Evolutionary conservation across 306 rosid genomes (phyloP).

Genomic region (Casuarina glauca): DNA sequence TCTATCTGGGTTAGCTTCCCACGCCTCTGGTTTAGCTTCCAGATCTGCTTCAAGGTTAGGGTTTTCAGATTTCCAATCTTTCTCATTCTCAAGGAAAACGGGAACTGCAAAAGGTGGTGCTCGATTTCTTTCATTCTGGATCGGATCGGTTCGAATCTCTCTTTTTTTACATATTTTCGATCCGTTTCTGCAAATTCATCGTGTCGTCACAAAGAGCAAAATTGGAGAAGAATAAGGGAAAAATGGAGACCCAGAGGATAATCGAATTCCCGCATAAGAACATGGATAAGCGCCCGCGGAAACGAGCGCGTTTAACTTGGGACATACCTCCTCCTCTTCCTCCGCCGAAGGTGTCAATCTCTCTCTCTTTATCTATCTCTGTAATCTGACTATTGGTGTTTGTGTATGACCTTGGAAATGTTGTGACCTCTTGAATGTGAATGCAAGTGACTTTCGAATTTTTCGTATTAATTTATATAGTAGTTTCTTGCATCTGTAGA

Average conservation of each 20-base stretch:
- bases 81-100: not conserved
- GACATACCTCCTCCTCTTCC: conserved; percentile 67
- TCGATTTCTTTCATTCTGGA: not conserved
- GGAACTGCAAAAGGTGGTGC: not conserved
- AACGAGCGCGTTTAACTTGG: conserved; percentile 77
- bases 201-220: conserved; percentile 11
- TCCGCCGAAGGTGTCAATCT: conserved; percentile 49
- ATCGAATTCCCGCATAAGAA: conserved; percentile 67
- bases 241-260: conserved; percentile 75
- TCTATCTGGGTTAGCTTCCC: not conserved
- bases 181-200: conserved; percentile 15
- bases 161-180: conserved; percentile 7
- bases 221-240: conserved; percentile 19
- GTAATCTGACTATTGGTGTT: too few relatives aligned
- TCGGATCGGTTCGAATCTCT: conserved; percentile 5
- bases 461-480: not conserved
- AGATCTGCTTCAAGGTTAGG: not conserved
- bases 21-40: conserved; percentile 1
- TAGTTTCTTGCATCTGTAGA: not conserved
- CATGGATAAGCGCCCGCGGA: conserved; percentile 78
- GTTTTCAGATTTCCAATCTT: not conserved
- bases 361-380: not conserved
- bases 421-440: not conserved
- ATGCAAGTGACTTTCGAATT: not conserved
- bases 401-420: not conserved